A percentile compares a stretch with the other conserved stretches of the same genome.
Conservation (phyloP, 2,329 filamentous ascomycete genomes). For the Hymenoscyphus salicellus region DNA sequence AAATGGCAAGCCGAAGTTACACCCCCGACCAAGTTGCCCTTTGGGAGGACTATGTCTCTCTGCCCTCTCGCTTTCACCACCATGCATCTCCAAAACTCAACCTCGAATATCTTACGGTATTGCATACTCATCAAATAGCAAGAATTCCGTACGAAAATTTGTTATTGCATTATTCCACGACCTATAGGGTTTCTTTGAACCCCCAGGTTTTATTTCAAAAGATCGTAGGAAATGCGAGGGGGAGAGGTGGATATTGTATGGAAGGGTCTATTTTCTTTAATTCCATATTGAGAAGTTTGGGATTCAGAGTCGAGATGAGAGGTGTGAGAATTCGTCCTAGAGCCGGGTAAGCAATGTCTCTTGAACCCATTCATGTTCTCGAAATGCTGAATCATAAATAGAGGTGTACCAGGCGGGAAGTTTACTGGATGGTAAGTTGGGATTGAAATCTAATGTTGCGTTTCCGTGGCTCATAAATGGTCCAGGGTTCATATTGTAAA, state of each 20-base stretch:
- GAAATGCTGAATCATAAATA: constrained; percentile 1
- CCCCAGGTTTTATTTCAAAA: constrained; percentile 31
- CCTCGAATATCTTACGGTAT: constrained; percentile 25
- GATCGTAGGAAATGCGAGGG: constrained; percentile 28
- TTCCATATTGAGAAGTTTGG: constrained; percentile 50
- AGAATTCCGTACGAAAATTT: constrained; percentile 32
- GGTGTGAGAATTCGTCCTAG: constrained; percentile 39
- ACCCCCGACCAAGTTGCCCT: constrained; percentile 19
- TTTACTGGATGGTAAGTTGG: constrained; percentile 31
- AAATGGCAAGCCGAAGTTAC: background rate
- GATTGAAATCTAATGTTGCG: background rate
- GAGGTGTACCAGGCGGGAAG: constrained; percentile 26
- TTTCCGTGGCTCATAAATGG: background rate
- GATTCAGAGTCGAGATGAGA: constrained; percentile 52
- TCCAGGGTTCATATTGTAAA: constrained; percentile 57
- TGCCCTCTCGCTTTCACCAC: constrained; percentile 21
- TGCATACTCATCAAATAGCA: constrained; percentile 29
- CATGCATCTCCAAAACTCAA: constrained; percentile 18
- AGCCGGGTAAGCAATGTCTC: background rate
- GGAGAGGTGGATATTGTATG: constrained; percentile 60
- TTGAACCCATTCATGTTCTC: background rate
- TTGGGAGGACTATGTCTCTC: constrained; percentile 27
- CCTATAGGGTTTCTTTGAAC: constrained; percentile 23
- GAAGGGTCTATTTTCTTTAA: constrained; percentile 55
- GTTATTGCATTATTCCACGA: constrained; percentile 28